Evolutionary conservation across 2,329 filamentous ascomycete species (phyloP).

Genomic region (Aspergillus ustus): DNA sequence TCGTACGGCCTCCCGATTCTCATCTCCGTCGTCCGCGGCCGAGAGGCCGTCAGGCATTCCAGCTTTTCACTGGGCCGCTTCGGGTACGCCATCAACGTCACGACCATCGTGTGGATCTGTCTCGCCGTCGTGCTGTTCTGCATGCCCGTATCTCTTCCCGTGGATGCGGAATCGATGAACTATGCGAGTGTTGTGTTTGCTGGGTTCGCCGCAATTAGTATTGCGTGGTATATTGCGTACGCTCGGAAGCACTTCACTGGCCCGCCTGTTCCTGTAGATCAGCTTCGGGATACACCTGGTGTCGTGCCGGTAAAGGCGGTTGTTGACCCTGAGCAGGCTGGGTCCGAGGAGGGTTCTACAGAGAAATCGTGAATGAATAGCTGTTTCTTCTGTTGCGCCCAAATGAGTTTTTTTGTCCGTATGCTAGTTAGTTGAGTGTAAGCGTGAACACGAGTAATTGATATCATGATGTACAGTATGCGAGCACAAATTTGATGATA

Average conservation of each 20-base stretch:
- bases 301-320: constrained; percentile 39
- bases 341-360: constrained; percentile 17
- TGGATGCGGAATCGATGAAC: constrained; percentile 64
- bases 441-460: not conserved
- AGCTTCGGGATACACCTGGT: constrained; percentile 32
- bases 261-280: constrained; percentile 47
- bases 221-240: constrained; percentile 66
- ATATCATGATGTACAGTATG: not conserved
- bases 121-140: constrained; percentile 75
- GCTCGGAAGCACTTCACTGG: constrained; percentile 68
- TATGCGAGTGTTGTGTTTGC: constrained; percentile 70
- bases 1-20: constrained; percentile 78
- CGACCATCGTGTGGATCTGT: constrained; percentile 72
- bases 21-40: constrained; percentile 68
- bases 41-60: constrained; percentile 68
- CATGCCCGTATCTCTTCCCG: constrained; percentile 69
- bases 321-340: constrained; percentile 39
- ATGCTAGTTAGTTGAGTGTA: not conserved
- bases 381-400: not conserved
- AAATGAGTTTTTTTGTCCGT: not conserved
- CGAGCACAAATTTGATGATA: not conserved
- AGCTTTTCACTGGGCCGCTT: constrained; percentile 71
- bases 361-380: constrained; percentile 9
- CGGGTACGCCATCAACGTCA: constrained; percentile 69
- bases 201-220: constrained; percentile 63